phyloP scores from a whole-genome alignment of 257 asterid species.

The Gardenia jasminoides region DNA sequence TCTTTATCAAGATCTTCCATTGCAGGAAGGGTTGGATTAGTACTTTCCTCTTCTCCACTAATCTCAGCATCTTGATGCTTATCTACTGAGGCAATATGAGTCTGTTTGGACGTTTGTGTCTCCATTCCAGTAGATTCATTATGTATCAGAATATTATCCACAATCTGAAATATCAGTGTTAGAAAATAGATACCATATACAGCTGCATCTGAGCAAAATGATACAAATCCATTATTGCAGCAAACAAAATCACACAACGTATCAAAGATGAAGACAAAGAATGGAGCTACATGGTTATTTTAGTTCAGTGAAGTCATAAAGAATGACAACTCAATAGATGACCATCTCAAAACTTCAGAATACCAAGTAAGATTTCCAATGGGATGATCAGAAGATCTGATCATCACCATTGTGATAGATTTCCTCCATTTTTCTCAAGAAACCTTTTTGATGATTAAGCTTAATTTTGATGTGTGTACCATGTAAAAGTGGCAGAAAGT shows the following conservation, averaged over 20 bases:
- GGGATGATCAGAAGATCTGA: neutral
- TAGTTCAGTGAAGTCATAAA: neutral
- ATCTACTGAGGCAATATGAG: constrained; percentile 32
- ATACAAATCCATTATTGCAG: neutral
- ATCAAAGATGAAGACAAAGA: neutral
- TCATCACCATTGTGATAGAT: neutral
- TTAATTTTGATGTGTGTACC: too few species aligned
- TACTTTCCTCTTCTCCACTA: constrained; percentile 57
- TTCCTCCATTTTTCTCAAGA: too few species aligned
- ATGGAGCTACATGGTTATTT: neutral
- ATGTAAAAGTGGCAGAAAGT: neutral
- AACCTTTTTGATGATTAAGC: neutral
- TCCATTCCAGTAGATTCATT: constrained; percentile 59
- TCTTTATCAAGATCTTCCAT: constrained; percentile 31
- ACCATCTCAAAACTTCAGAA: neutral
- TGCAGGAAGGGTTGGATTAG: constrained; percentile 28
- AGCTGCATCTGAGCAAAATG: neutral
- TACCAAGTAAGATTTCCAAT: neutral
- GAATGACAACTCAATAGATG: neutral
- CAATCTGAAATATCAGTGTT: constrained; percentile 44
- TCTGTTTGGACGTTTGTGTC: constrained; percentile 32
- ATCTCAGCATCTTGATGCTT: constrained; percentile 44
- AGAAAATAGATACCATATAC: neutral
- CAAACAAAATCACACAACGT: neutral
- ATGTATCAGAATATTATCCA: constrained; percentile 67